Conservation (phyloP, 495 filamentous ascomycete species). For the Aspergillus diversus region DNA sequence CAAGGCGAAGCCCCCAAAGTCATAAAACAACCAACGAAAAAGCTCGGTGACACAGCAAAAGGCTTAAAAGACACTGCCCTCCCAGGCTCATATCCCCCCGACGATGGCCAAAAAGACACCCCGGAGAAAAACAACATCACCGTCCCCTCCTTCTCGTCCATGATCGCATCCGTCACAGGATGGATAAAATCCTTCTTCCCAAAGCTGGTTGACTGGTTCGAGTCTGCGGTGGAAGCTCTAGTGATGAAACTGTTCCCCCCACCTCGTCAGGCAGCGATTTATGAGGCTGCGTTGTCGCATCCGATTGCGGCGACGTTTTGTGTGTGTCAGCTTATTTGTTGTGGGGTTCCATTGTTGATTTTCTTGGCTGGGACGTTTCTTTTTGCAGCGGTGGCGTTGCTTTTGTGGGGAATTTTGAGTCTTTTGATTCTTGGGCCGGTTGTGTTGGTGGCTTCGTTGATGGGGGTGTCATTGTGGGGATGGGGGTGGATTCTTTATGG, state of each 20-base stretch:
- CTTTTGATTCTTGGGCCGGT: slow-evolving; percentile 43
- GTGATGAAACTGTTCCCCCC: slow-evolving; percentile 35
- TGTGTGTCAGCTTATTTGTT: slow-evolving; percentile 43
- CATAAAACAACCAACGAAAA: neutral
- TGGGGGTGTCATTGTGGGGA: slow-evolving; percentile 44
- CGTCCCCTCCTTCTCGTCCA: neutral
- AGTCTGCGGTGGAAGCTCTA: slow-evolving; percentile 29
- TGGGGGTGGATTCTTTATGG: slow-evolving; percentile 48
- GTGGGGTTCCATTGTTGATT: slow-evolving; percentile 41
- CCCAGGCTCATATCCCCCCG: neutral
- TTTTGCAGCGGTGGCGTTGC: slow-evolving; percentile 39
- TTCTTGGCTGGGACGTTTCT: slow-evolving; percentile 41
- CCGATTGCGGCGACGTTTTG: slow-evolving; percentile 41
- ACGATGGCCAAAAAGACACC: neutral
- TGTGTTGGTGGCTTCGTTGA: slow-evolving; percentile 40
- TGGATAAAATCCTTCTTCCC: slow-evolving; percentile 6
- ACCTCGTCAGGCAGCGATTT: slow-evolving; percentile 34
- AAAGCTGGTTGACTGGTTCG: slow-evolving; percentile 34
- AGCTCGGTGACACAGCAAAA: neutral
- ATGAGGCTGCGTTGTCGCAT: slow-evolving; percentile 34
- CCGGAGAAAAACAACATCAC: slow-evolving; percentile 4
- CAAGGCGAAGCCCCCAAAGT: slow-evolving; percentile 1
- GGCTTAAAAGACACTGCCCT: neutral
- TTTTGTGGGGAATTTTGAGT: slow-evolving; percentile 41
- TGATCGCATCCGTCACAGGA: slow-evolving; percentile 1